These are phyloP conservation scores for Arxiozyma slooffiae DNA, from an alignment of 1,139 yeast species.

Conservation along the genomic window DNA sequence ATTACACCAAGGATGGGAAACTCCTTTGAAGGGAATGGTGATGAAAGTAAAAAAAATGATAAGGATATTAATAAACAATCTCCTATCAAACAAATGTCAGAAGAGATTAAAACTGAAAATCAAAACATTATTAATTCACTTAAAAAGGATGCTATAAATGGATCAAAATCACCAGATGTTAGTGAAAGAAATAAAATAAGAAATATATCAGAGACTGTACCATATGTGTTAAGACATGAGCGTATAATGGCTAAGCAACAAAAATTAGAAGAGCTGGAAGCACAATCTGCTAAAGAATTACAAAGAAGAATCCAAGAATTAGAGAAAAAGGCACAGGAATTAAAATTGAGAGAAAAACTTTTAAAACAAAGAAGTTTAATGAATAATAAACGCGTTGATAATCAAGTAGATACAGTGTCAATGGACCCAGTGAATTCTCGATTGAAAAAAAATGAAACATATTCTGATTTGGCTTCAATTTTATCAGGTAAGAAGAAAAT, in stretches of 20 bases:
- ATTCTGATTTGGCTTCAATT: constrained; percentile 45
- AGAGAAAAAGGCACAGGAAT: constrained; percentile 64
- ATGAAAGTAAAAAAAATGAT: constrained; percentile 1
- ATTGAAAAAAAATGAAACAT: constrained; percentile 44
- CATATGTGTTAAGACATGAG: constrained; percentile 69
- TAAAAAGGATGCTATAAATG: constrained; percentile 40
- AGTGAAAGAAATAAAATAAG: constrained; percentile 62
- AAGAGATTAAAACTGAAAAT: constrained; percentile 32
- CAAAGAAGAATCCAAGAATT: constrained; percentile 64
- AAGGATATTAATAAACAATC: constrained; percentile 21
- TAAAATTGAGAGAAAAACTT: constrained; percentile 54
- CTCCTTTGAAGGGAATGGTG: background rate
- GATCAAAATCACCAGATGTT: constrained; percentile 17
- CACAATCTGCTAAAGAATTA: constrained; percentile 64
- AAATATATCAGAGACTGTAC: constrained; percentile 72
- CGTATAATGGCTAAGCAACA: constrained; percentile 65
- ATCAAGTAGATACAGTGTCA: constrained; percentile 8
- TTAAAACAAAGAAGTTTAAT: constrained; percentile 27
- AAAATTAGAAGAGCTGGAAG: constrained; percentile 67
- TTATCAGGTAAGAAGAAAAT: constrained; percentile 20
- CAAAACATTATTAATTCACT: constrained; percentile 41
- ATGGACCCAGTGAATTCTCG: constrained; percentile 7
- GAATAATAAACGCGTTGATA: constrained; percentile 6
- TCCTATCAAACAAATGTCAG: constrained; percentile 31
- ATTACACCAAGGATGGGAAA: constrained; percentile 23